phyloP scores from a whole-genome alignment of 768 basidiomycete genomes.

The Leccinellum rugosiceps region DNA sequence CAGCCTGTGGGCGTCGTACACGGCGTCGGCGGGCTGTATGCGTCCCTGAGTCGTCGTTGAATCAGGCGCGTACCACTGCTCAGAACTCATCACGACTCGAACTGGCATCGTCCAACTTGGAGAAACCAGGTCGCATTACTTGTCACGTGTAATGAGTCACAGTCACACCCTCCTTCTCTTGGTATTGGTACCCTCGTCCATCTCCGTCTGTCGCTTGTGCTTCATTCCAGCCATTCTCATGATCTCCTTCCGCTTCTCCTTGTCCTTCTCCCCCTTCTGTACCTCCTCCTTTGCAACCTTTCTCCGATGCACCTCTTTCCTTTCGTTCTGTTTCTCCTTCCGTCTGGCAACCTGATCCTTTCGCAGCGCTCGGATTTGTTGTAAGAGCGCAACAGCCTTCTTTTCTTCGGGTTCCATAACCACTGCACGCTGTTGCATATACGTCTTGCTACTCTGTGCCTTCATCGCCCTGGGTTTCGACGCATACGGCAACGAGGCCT shows the following conservation, averaged over 20 bases:
- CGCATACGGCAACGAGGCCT: conserved; percentile 85
- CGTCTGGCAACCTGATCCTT: conserved; percentile 82
- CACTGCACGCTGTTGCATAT: conserved; percentile 92
- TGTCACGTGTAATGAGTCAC: conserved; percentile 18
- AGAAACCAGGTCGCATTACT: not conserved
- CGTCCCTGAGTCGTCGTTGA: conserved; percentile 13
- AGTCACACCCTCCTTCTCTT: conserved; percentile 49
- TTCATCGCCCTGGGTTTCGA: conserved; percentile 86
- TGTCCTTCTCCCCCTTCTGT: conserved; percentile 62
- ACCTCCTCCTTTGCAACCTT: conserved; percentile 70
- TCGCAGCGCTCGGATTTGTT: conserved; percentile 88
- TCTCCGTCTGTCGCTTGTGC: conserved; percentile 61
- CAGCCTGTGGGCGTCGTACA: conserved; percentile 65
- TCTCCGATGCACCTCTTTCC: conserved; percentile 64
- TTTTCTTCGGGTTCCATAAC: conserved; percentile 95
- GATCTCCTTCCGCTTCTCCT: conserved; percentile 70
- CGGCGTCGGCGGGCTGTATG: conserved; percentile 40
- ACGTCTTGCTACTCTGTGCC: conserved; percentile 72
- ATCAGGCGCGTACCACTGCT: conserved; percentile 14
- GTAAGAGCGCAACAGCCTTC: conserved; percentile 84
- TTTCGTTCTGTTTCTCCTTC: conserved; percentile 84
- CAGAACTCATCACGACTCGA: conserved; percentile 23
- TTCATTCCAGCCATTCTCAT: conserved; percentile 74
- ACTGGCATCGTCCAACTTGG: not conserved
- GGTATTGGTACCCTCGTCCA: conserved; percentile 51